Conservation (phyloP, 768 basidiomycete genomes). For the Leucogyrophana mollusca region DNA sequence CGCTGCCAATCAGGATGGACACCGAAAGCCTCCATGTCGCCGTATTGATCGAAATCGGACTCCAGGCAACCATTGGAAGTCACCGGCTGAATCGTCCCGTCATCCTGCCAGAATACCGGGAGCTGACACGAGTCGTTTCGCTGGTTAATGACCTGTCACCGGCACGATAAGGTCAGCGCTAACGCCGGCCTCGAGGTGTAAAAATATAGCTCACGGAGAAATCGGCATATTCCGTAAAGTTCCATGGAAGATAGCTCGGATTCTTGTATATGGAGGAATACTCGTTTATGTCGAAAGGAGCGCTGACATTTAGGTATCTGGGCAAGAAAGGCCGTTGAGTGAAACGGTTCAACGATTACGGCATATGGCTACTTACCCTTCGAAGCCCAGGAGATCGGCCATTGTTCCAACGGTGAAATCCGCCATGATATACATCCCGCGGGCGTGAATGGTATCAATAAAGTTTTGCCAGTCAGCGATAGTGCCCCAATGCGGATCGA, state of each 20-base stretch:
- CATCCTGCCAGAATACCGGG: slow-evolving; percentile 80
- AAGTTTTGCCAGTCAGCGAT: slow-evolving; percentile 74
- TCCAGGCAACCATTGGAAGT: slow-evolving; percentile 66
- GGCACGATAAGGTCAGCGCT: slow-evolving; percentile 5
- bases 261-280: slow-evolving; percentile 73
- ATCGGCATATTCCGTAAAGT: slow-evolving; percentile 80
- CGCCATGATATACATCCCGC: slow-evolving; percentile 88
- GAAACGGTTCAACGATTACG: slow-evolving; percentile 3
- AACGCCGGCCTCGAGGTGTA: slow-evolving; percentile 1
- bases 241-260: slow-evolving; percentile 81
- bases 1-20: slow-evolving; percentile 94
- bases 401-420: slow-evolving; percentile 96
- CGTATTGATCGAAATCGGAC: slow-evolving; percentile 93
- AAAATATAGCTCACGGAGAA: slow-evolving; percentile 52
- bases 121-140: slow-evolving; percentile 74
- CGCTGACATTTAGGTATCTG: slow-evolving; percentile 71
- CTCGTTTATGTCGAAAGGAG: slow-evolving; percentile 78
- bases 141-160: slow-evolving; percentile 63
- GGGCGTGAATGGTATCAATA: slow-evolving; percentile 74
- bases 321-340: slow-evolving; percentile 11
- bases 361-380: slow-evolving; percentile 52
- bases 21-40: slow-evolving; percentile 97
- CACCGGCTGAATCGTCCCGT: slow-evolving; percentile 54
- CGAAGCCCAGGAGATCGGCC: slow-evolving; percentile 82
- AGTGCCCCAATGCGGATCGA: slow-evolving; percentile 93